A percentile compares a stretch with the other conserved stretches of the same genome.
These are phyloP conservation scores for Fusarium palustre DNA, from an alignment of 2,329 filamentous ascomycete species.

Conservation along the genomic window DNA sequence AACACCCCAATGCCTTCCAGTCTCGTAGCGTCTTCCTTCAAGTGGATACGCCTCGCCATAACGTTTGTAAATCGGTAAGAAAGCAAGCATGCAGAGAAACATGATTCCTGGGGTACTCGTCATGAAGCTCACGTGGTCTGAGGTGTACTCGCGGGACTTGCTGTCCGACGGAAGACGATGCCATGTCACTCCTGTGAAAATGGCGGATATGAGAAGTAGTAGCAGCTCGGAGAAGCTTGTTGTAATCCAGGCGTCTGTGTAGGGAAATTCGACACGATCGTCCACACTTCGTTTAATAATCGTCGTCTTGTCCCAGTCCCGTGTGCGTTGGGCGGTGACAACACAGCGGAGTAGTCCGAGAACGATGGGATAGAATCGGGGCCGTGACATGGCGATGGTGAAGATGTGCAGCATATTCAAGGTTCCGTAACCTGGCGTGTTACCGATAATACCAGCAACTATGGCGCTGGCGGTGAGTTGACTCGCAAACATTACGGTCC, in stretches of 20 bases:
- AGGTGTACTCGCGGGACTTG: constrained; percentile 19
- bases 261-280: constrained; percentile 43
- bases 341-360: constrained; percentile 38
- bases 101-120: constrained; percentile 38
- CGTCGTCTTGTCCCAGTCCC: constrained; percentile 37
- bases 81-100: constrained; percentile 34
- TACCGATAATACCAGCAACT: constrained; percentile 39
- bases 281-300: constrained; percentile 33
- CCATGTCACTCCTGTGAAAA: constrained; percentile 45
- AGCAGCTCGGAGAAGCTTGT: constrained; percentile 34
- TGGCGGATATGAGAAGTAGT: constrained; percentile 34
- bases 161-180: constrained; percentile 29
- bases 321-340: constrained; percentile 14
- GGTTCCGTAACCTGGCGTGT: constrained; percentile 33
- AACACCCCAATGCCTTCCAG: constrained; percentile 37
- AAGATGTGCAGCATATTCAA: constrained; percentile 44
- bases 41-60: constrained; percentile 43
- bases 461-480: constrained; percentile 39
- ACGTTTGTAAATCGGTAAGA: constrained; percentile 39
- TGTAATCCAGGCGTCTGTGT: constrained; percentile 41
- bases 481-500: constrained; percentile 31
- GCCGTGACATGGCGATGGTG: constrained; percentile 39
- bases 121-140: constrained; percentile 39
- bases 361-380: constrained; percentile 38
- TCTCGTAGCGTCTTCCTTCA: constrained; percentile 40